Conservation (phyloP, 2,329 filamentous ascomycete species). For the Graphium sp. region DNA sequence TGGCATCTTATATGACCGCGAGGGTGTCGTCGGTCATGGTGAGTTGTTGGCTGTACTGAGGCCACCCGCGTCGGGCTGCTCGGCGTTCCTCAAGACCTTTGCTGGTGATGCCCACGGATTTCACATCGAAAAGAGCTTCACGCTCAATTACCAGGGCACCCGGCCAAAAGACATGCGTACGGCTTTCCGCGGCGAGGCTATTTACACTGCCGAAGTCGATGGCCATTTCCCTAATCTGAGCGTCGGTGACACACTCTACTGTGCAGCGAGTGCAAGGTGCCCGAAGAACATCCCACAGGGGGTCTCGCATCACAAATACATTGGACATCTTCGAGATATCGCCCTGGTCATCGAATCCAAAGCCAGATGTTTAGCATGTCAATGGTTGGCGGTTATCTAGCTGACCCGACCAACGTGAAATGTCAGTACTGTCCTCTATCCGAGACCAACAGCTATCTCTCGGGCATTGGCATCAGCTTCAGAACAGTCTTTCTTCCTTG, state of each 20-base stretch:
- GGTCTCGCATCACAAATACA: constrained; percentile 19
- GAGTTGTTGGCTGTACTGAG: constrained; percentile 42
- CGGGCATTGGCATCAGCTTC: no score
- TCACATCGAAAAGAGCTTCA: constrained; percentile 35
- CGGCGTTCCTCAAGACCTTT: constrained; percentile 43
- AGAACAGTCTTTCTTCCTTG: no score
- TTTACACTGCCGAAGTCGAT: constrained; percentile 51
- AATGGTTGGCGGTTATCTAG: no score
- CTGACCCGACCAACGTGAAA: no score
- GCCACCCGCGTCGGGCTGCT: constrained; percentile 39
- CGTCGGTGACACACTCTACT: constrained; percentile 43
- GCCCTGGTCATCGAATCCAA: constrained; percentile 37
- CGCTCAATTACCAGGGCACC: constrained; percentile 48
- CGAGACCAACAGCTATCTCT: no score
- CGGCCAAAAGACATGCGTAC: constrained; percentile 39
- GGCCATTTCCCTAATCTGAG: constrained; percentile 42
- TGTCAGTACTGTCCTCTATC: no score
- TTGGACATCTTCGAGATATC: constrained; percentile 31
- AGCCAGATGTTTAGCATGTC: no score
- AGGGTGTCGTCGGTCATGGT: constrained; percentile 33
- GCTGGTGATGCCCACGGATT: constrained; percentile 48
- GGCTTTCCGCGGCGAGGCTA: constrained; percentile 39
- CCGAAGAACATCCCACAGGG: constrained; percentile 29
- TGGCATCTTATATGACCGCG: constrained; percentile 32
- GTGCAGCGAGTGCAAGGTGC: constrained; percentile 38